Evolutionary conservation across 495 filamentous ascomycete species (phyloP).

Genomic region (Cudoniella acicularis): DNA sequence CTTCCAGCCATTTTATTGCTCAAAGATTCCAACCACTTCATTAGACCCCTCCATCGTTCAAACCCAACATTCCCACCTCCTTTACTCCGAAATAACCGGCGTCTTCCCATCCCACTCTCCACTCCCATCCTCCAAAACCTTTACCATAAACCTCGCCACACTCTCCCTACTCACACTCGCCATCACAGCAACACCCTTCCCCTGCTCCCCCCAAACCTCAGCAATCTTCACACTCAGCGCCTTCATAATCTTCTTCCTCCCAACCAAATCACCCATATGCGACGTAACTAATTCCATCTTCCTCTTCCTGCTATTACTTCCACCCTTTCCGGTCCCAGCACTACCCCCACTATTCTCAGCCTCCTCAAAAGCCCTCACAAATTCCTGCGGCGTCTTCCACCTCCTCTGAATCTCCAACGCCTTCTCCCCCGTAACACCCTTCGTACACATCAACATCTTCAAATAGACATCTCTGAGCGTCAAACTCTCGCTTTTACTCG

Average conservation of each 20-base stretch:
- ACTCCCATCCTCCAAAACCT: background rate
- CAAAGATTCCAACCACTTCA: no score
- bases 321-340: conserved; percentile 42
- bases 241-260: conserved; percentile 64
- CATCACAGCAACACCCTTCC: conserved; percentile 1
- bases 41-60: background rate
- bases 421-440: conserved; percentile 75
- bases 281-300: conserved; percentile 50
- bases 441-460: conserved; percentile 86
- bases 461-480: conserved; percentile 73
- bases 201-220: conserved; percentile 61
- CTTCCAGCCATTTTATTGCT: no score
- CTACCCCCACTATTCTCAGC: no score
- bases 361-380: conserved; percentile 62
- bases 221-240: conserved; percentile 65
- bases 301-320: conserved; percentile 43
- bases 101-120: background rate
- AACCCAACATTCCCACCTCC: background rate
- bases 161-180: background rate
- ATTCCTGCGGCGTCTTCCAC: conserved; percentile 69
- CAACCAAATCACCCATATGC: conserved; percentile 52
- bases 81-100: conserved; percentile 1
- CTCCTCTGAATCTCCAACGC: conserved; percentile 73
- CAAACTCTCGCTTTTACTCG: conserved; percentile 69
- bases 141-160: conserved; percentile 1